Percentiles rank a stretch among this genome's conserved stretches.
phyloP scores from a whole-genome alignment of 805 yeast genomes.

The Lipomyces starkeyi region DNA sequence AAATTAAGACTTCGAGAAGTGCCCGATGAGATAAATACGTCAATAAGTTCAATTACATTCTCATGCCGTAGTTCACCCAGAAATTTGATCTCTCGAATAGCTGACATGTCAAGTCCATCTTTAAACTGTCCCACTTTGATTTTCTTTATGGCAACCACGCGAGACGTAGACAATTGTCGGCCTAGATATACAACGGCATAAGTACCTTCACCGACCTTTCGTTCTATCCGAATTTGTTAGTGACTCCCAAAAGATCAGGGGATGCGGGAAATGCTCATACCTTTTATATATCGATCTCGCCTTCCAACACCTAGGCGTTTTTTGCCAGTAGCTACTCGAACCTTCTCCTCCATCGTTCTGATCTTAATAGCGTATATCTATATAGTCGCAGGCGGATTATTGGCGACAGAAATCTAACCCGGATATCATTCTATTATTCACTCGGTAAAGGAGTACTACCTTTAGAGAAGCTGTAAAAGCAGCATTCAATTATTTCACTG shows the following conservation, averaged over 20 bases:
- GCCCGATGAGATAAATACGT: slow-evolving; percentile 68
- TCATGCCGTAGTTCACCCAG: slow-evolving; percentile 78
- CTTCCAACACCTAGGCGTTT: slow-evolving; percentile 11
- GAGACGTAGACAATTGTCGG: slow-evolving; percentile 49
- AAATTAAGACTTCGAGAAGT: slow-evolving; percentile 63
- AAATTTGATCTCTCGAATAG: slow-evolving; percentile 89
- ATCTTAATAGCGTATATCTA: neutral
- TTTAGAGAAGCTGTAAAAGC: too few species aligned
- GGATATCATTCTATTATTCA: too few species aligned
- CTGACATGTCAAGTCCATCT: slow-evolving; percentile 98
- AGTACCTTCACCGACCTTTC: slow-evolving; percentile 98
- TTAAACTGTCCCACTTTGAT: slow-evolving; percentile 92
- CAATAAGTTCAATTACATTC: slow-evolving; percentile 85
- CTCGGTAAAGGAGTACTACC: too few species aligned
- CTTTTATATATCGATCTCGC: slow-evolving; percentile 29
- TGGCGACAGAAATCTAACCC: too few species aligned
- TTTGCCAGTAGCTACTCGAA: slow-evolving; percentile 7
- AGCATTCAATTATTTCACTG: too few species aligned
- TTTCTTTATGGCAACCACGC: slow-evolving; percentile 89
- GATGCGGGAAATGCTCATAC: neutral
- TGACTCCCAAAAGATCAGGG: too few species aligned
- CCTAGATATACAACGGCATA: slow-evolving; percentile 85
- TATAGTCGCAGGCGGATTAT: too few species aligned
- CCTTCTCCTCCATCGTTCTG: neutral
- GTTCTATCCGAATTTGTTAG: slow-evolving; percentile 51